Evolutionary conservation across 371 early-diverging fungal species (phyloP).

Genomic region (Apophysomyces variabilis): DNA sequence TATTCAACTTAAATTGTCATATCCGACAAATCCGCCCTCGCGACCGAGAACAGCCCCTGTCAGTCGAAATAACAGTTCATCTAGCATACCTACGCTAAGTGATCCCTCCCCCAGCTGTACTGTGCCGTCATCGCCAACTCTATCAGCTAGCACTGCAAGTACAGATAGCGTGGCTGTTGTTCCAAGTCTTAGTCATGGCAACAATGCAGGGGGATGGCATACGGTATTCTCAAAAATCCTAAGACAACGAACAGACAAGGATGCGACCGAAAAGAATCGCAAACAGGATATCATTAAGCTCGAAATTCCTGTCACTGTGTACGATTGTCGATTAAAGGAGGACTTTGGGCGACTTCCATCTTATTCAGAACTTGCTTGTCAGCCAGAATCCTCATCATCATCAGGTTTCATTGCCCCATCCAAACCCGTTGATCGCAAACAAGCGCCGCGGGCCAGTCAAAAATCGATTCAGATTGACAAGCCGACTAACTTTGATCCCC

Average conservation of each 20-base stretch:
- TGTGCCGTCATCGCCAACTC: background rate
- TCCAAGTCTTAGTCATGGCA: background rate
- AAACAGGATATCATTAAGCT: constrained; percentile 28
- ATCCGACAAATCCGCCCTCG: constrained; percentile 5
- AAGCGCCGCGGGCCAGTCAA: background rate
- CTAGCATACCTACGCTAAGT: background rate
- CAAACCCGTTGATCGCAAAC: background rate
- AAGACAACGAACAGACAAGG: constrained; percentile 4
- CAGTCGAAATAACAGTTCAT: constrained; percentile 13
- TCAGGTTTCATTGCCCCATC: background rate
- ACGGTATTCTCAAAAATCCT: background rate
- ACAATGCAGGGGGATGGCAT: constrained; percentile 9
- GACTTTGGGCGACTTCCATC: constrained; percentile 52
- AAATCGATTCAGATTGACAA: background rate
- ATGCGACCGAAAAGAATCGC: background rate
- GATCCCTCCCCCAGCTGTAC: background rate
- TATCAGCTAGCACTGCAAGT: background rate
- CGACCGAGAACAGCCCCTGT: constrained; percentile 14
- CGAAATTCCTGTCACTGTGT: constrained; percentile 32
- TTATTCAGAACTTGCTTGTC: constrained; percentile 39
- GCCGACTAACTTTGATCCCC: constrained; percentile 7
- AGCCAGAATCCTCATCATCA: background rate
- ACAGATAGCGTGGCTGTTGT: background rate
- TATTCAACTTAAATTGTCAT: constrained; percentile 34
- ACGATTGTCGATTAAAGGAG: constrained; percentile 50